Base-by-base conservation (phyloP, 2,329 filamentous ascomycete genomes). In the Aspergillus melleus region DNA sequence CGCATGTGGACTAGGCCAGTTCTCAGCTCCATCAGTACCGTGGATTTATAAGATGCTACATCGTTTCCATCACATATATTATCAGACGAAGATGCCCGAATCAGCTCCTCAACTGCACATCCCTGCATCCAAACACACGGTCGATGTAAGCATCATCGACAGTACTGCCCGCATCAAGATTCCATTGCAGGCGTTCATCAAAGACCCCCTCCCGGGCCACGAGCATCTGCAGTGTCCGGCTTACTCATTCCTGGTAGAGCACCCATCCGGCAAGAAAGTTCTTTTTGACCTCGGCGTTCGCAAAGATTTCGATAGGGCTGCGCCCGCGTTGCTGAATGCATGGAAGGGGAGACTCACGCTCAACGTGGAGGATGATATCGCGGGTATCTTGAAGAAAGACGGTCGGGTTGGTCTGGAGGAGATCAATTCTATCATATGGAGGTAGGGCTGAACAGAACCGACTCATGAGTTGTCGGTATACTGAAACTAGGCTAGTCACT, bases 241-340 rank as follows among this genome's bases (percentile, higher is more conserved):
- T 6, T 39, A 39, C 14, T 20, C 30, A 10, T 65, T 65, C 49
- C 55, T 65, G 2, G 32, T 65, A 16, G 63, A 63, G 39, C 61
- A 65, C 46, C 30, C 54, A 3, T 59, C 59, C 0, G 61, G 60
- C 16, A 50, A 62, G 26, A 66, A 59, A 16, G 22, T 70, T 4
- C 52, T 73, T 0, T 76, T 73, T 57, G 73, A 76, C 52, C 65
- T 76, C 4, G 71, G 72, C 2, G 62, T 74, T 12, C 70, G 70
- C 52, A 72, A 69, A 26, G 72, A 73, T 42, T 71, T 65, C 46
- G 61, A 71, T 54, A 71, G 68, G 29, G 66, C 68, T 22, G 58
- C 70, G 1, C 68, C 69, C 1, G 58, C 58, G 32, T 59, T 69
- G 61, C 62, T 9, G 39, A 65, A 6, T 64, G 61, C 46, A 60